Percentiles rank a stretch among this genome's conserved stretches.
Conservation (phyloP, 306 rosid species). For the Clitoria ternatea region DNA sequence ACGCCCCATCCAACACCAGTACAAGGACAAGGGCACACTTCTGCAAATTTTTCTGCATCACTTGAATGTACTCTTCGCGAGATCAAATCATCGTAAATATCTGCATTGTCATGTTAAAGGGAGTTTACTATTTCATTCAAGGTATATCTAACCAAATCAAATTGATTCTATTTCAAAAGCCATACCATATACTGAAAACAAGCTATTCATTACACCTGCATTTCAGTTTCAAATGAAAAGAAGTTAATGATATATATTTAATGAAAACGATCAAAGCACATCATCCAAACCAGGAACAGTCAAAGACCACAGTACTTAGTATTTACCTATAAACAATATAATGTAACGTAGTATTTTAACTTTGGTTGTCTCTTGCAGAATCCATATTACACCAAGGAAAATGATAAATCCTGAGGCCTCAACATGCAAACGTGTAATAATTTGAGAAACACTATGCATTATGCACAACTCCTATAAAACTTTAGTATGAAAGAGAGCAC, state of each 20-base stretch:
- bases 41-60: conserved; percentile 69
- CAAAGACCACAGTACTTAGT: not conserved
- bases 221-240: not conserved
- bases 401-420: conserved; percentile 51
- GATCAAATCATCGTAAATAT: conserved; percentile 64
- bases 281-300: not conserved
- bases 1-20: conserved; percentile 73
- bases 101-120: conserved; percentile 31
- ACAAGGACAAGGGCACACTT: conserved; percentile 71
- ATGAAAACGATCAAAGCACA: not conserved
- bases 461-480: not conserved
- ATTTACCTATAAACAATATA: conserved; percentile 56
- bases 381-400: conserved; percentile 57
- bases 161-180: not conserved
- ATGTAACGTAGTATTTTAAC: conserved; percentile 48
- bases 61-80: conserved; percentile 68
- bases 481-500: not conserved
- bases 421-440: conserved; percentile 8
- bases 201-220: conserved; percentile 75
- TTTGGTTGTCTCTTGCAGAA: conserved; percentile 61
- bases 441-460: conserved; percentile 14
- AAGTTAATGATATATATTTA: not conserved
- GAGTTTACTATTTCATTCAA: not conserved
- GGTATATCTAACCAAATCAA: not conserved
- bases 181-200: conserved; percentile 68